Percentiles rank a stretch among this genome's conserved stretches.
Evolutionary conservation across 2,329 filamentous ascomycete genomes (phyloP).

Genomic region (Zymoseptoria pseudotritici): DNA sequence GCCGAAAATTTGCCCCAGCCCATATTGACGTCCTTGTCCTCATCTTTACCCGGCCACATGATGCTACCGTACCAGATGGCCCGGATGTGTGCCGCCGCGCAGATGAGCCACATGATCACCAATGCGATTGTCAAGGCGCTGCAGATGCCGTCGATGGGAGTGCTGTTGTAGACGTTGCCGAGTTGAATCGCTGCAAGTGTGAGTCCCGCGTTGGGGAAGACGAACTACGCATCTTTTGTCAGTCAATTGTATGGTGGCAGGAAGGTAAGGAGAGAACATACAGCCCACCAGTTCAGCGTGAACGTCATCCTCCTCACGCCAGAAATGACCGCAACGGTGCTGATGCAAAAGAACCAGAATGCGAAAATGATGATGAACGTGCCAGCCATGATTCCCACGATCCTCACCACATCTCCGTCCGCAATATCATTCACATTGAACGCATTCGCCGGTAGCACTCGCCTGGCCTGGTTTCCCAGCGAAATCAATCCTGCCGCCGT

Average conservation of each 20-base stretch:
- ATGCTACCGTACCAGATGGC: slow-evolving; percentile 48
- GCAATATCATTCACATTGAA: slow-evolving; percentile 27
- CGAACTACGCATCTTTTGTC: slow-evolving; percentile 36
- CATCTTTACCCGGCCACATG: slow-evolving; percentile 53
- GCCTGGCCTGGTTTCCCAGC: slow-evolving; percentile 36
- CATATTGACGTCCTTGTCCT: slow-evolving; percentile 41
- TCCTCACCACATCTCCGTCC: slow-evolving; percentile 33
- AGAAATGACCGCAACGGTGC: slow-evolving; percentile 32
- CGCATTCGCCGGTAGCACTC: slow-evolving; percentile 28
- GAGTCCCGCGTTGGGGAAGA: slow-evolving; percentile 60
- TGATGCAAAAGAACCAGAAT: slow-evolving; percentile 46
- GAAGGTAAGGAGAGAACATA: no score
- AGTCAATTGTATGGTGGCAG: no score
- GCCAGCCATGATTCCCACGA: slow-evolving; percentile 36
- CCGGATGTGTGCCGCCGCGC: slow-evolving; percentile 42
- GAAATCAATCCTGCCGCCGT: slow-evolving; percentile 42
- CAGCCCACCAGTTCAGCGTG: slow-evolving; percentile 52
- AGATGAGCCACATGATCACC: slow-evolving; percentile 49
- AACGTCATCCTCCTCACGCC: slow-evolving; percentile 39
- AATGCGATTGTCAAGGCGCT: slow-evolving; percentile 51
- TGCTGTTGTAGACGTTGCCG: slow-evolving; percentile 46
- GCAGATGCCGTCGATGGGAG: slow-evolving; percentile 47
- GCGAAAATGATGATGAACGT: slow-evolving; percentile 42
- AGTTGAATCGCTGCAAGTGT: slow-evolving; percentile 53
- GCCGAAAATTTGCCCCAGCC: slow-evolving; percentile 14